phyloP scores from a whole-genome alignment of 2,329 filamentous ascomycete genomes.

The Coniochaeta sp. region DNA sequence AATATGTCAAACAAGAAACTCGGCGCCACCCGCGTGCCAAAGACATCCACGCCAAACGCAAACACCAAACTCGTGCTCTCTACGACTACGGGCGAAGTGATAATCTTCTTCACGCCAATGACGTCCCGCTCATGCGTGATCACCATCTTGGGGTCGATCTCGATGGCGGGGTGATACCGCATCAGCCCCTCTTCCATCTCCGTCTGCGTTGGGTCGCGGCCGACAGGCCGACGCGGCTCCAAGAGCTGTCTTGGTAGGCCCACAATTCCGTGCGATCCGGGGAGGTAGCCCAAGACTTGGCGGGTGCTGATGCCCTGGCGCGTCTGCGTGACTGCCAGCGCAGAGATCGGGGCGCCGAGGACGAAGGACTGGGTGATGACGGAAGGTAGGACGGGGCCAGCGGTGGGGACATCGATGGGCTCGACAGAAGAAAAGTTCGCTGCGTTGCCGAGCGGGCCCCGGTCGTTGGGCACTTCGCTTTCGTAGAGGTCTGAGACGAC shows the following conservation, averaged over 20 bases:
- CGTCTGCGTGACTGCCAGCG: conserved; percentile 79
- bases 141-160: conserved; percentile 75
- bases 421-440: conserved; percentile 72
- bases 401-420: conserved; percentile 47
- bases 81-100: conserved; percentile 69
- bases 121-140: conserved; percentile 80
- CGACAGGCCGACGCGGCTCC: conserved; percentile 80
- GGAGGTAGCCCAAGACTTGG: conserved; percentile 71
- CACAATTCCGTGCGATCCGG: conserved; percentile 65
- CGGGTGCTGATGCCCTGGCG: conserved; percentile 84
- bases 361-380: conserved; percentile 76
- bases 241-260: conserved; percentile 72
- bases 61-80: conserved; percentile 91
- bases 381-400: conserved; percentile 55
- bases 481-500: conserved; percentile 87
- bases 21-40: conserved; percentile 78
- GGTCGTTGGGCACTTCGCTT: conserved; percentile 73
- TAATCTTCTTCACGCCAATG: conserved; percentile 63
- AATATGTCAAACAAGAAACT: conserved; percentile 88
- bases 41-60: conserved; percentile 82
- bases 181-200: conserved; percentile 80
- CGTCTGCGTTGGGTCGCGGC: conserved; percentile 69
- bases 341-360: conserved; percentile 68
- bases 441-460: conserved; percentile 64
- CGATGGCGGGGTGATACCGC: conserved; percentile 67